Evolutionary conservation across 2,329 filamentous ascomycete species (phyloP).

Genomic region (Alternaria postmessia): DNA sequence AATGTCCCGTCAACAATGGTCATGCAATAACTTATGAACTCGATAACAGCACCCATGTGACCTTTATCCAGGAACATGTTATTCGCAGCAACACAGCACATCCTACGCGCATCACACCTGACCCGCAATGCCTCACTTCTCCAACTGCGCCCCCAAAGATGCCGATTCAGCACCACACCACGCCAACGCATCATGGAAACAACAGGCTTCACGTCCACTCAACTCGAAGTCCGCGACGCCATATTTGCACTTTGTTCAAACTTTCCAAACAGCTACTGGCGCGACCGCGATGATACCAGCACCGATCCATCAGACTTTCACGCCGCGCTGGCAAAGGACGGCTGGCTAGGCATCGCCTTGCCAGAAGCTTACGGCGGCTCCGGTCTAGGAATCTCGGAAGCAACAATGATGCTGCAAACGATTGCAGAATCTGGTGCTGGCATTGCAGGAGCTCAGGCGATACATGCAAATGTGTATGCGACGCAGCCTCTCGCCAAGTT

Average conservation of each 20-base stretch:
- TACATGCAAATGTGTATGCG: constrained; percentile 73
- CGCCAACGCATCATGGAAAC: constrained; percentile 70
- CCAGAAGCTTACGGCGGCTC: constrained; percentile 78
- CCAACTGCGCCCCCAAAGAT: background rate
- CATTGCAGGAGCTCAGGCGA: constrained; percentile 71
- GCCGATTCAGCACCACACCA: constrained; percentile 42
- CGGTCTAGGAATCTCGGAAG: constrained; percentile 80
- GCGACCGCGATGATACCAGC: constrained; percentile 73
- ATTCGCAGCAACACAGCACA: background rate
- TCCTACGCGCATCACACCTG: background rate
- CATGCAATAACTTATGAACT: background rate
- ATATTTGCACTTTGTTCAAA: constrained; percentile 72
- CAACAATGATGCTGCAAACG: constrained; percentile 87
- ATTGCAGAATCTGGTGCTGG: constrained; percentile 81
- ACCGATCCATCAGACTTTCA: constrained; percentile 80
- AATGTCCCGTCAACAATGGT: background rate
- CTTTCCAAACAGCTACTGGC: constrained; percentile 79
- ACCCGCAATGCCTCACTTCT: background rate
- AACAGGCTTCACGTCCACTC: constrained; percentile 74
- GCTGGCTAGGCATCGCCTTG: constrained; percentile 83
- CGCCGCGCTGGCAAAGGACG: constrained; percentile 74
- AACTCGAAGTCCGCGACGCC: constrained; percentile 75
- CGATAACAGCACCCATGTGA: background rate
- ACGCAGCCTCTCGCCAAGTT: constrained; percentile 79
- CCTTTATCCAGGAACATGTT: background rate